Percentiles rank a stretch among this genome's conserved stretches.
Conservation (phyloP, 78 protist genomes). For the Isochrysis galbana region DNA sequence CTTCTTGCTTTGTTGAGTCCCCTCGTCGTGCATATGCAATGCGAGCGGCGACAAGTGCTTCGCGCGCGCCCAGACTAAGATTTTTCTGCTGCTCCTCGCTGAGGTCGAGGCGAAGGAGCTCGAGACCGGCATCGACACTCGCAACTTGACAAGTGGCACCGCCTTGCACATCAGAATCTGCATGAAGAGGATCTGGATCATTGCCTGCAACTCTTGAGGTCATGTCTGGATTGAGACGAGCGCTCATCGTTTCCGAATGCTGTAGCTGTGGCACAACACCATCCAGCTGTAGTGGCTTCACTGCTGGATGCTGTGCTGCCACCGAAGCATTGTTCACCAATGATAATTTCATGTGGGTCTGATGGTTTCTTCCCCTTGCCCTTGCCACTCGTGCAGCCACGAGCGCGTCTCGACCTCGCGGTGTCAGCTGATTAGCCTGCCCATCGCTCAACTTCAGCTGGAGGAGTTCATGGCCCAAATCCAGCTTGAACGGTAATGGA, state of each 20-base stretch:
- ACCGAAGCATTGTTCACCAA: background rate
- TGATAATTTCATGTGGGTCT: background rate
- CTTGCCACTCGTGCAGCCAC: background rate
- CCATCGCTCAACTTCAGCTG: background rate
- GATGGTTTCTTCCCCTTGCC: background rate
- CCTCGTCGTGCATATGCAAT: background rate
- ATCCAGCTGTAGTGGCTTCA: background rate
- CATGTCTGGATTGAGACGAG: background rate
- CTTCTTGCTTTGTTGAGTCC: background rate
- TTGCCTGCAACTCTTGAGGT: background rate
- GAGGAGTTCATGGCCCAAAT: background rate
- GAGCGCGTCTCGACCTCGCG: background rate
- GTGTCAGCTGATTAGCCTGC: background rate
- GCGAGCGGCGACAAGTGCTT: background rate
- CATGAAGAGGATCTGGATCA: background rate
- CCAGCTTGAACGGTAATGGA: background rate
- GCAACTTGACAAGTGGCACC: background rate
- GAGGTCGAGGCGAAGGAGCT: background rate
- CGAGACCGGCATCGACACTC: background rate
- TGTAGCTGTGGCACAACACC: background rate
- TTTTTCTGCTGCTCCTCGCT: background rate
- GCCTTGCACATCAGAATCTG: background rate
- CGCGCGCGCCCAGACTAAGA: background rate
- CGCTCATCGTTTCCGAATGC: background rate
- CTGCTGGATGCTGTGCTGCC: background rate